A percentile compares a stretch with the other conserved stretches of the same genome.
phyloP scores from a whole-genome alignment of 2,329 filamentous ascomycete genomes.

The Sarocladium oryzae region DNA sequence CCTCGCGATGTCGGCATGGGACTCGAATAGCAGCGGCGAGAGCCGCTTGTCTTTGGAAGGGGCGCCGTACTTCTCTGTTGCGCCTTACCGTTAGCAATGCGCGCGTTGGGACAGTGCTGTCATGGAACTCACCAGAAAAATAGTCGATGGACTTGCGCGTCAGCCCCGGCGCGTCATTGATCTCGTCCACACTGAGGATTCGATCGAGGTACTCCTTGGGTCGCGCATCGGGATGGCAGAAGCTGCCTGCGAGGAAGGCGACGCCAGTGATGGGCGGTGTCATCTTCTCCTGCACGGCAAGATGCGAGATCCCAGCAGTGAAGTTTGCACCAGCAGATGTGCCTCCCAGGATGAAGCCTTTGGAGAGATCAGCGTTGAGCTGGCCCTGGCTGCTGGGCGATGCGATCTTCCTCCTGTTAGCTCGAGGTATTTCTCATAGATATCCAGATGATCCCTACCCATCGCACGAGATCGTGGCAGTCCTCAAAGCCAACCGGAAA shows the following conservation, averaged over 20 bases:
- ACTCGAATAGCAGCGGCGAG: conserved; percentile 29
- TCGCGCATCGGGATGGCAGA: conserved; percentile 32
- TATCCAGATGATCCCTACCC: conserved; percentile 13
- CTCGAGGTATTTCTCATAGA: not conserved
- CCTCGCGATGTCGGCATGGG: conserved; percentile 21
- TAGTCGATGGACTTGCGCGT: conserved; percentile 30
- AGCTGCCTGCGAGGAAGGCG: conserved; percentile 38
- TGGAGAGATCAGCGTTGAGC: conserved; percentile 29
- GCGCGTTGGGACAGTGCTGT: conserved; percentile 1
- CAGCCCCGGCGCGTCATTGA: conserved; percentile 24
- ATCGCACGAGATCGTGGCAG: conserved; percentile 17
- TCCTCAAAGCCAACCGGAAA: conserved; percentile 41
- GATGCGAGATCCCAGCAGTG: conserved; percentile 36
- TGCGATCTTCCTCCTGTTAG: conserved; percentile 13
- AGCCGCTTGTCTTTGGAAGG: conserved; percentile 29
- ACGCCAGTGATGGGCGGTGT: conserved; percentile 36
- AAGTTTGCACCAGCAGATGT: conserved; percentile 47
- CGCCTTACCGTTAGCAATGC: not conserved
- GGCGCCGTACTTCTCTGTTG: conserved; percentile 18
- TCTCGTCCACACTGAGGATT: conserved; percentile 24
- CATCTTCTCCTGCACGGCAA: conserved; percentile 29
- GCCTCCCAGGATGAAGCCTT: conserved; percentile 44
- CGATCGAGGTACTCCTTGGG: conserved; percentile 29
- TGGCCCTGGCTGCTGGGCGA: conserved; percentile 16
- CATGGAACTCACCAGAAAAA: conserved; percentile 19